phyloP scores from a whole-genome alignment of 108 stramenopile genomes.

The Cylindrotheca fusiformis region DNA sequence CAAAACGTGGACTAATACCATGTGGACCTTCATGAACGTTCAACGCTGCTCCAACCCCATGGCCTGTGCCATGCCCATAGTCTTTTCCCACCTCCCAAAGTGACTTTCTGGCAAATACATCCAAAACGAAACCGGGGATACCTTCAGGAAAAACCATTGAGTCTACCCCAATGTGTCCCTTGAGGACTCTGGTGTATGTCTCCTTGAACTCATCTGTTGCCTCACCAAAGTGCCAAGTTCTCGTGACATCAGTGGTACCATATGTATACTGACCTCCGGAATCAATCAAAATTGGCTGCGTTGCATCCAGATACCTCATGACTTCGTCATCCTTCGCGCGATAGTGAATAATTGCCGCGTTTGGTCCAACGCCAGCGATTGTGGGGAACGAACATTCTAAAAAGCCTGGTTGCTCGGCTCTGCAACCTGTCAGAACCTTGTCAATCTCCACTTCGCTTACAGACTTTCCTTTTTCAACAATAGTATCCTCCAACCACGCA shows the following conservation, averaged over 20 bases:
- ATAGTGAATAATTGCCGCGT: conserved; percentile 98
- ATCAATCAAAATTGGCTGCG: conserved; percentile 87
- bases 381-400: conserved; percentile 88
- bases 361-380: conserved; percentile 92
- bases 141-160: conserved; percentile 91
- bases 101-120: conserved; percentile 89
- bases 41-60: conserved; percentile 94
- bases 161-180: conserved; percentile 95
- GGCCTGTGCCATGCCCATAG: conserved; percentile 97
- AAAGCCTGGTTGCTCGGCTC: conserved; percentile 79
- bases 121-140: conserved; percentile 92
- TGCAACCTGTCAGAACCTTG: conserved; percentile 73
- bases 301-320: conserved; percentile 64
- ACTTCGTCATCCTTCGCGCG: conserved; percentile 68
- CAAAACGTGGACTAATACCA: conserved; percentile 62
- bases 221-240: conserved; percentile 95
- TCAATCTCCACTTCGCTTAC: conserved; percentile 92
- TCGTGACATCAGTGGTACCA: conserved; percentile 97
- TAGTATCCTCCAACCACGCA: conserved; percentile 77
- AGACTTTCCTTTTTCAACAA: conserved; percentile 48
- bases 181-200: conserved; percentile 90
- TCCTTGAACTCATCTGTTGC: conserved; percentile 69
- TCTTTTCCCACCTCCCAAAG: conserved; percentile 93
- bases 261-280: conserved; percentile 92
- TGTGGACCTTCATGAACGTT: conserved; percentile 98